Base-by-base conservation (phyloP, 2,329 filamentous ascomycete genomes). In the Trichoderma gracile region DNA sequence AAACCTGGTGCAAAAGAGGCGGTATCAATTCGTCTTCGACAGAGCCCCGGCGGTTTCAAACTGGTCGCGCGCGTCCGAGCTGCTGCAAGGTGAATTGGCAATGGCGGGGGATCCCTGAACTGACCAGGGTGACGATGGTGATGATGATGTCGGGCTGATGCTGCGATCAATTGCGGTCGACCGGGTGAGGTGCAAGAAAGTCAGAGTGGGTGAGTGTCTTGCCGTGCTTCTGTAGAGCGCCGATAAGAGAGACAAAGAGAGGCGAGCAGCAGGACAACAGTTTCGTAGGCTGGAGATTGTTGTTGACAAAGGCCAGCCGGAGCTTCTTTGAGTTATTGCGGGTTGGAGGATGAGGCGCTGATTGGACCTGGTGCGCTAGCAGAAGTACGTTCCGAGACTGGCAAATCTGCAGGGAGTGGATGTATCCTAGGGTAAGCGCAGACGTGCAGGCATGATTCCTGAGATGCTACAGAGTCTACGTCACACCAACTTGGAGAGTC, bases 1-100 rank as follows among this genome's bases (percentile, higher is more conserved):
- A 27, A 33, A 21, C 58, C 58, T 54, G 58, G 58, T 54, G 58
- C 58, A 62, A 58, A 62, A 52, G 10, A 12, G 58, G 43, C 40
- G 19, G 40, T 47, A 38, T 53, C 58, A 53, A 45, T 62, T 62
- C 45, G 54, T 40, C 54, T 52, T 40, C 27, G 59, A 42, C 12
- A 25, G 23, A 49, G n/a, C 43, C 58, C 55, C 33, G 60, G 49
- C 56, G 57, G 52, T 30, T 30, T 10, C 52, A 14, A 52, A 57
- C 33, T 21, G 42, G 43, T 65, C 46, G 42, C 46, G 42, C 46
- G 58, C 40, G 52, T 62, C 49, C 40, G 47, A 53, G 40, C 50
- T 50, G 27, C 64, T 70, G 68, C 69, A 67, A 66, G 68, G 59
- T 69, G 69, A 70, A 66, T 64, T 70, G 69, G 69, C 69, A 68